Conservation (phyloP, 257 asterid genomes). For the Rubia yunnanensis region DNA sequence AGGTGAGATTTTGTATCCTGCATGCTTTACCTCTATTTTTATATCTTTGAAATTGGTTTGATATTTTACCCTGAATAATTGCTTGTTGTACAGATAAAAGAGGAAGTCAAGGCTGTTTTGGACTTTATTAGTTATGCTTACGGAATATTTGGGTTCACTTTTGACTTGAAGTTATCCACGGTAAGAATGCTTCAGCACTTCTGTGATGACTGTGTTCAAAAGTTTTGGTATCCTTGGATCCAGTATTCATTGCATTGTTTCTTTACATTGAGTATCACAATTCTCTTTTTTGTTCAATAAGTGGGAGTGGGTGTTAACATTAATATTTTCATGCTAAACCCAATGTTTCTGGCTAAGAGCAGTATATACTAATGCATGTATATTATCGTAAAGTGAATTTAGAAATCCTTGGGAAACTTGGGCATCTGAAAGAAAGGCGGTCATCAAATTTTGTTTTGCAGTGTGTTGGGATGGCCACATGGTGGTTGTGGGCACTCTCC, state of each 20-base stretch:
- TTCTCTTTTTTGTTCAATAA: not conserved
- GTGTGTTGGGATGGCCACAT: not conserved
- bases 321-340: too few relatives aligned
- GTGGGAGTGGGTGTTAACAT: not conserved
- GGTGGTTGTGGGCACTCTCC: not conserved
- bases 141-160: constrained; percentile 81
- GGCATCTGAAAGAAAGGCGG: too few relatives aligned
- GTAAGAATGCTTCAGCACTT: constrained; percentile 32
- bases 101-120: constrained; percentile 84
- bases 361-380: not conserved
- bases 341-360: not conserved
- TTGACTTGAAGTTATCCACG: constrained; percentile 92
- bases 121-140: constrained; percentile 73
- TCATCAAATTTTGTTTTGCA: not conserved
- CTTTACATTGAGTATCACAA: not conserved
- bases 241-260: not conserved
- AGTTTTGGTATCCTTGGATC: not conserved
- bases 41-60: constrained; percentile 10
- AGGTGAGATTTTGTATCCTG: constrained; percentile 37
- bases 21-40: constrained; percentile 3
- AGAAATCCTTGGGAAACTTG: too few relatives aligned
- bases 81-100: constrained; percentile 56
- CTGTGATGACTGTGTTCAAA: not conserved
- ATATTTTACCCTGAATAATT: constrained; percentile 10
- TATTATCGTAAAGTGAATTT: too few relatives aligned